A percentile compares a stretch with the other conserved stretches of the same genome.
Evolutionary conservation across 768 basidiomycete species (phyloP).

Genomic region (Crucibulum laeve): DNA sequence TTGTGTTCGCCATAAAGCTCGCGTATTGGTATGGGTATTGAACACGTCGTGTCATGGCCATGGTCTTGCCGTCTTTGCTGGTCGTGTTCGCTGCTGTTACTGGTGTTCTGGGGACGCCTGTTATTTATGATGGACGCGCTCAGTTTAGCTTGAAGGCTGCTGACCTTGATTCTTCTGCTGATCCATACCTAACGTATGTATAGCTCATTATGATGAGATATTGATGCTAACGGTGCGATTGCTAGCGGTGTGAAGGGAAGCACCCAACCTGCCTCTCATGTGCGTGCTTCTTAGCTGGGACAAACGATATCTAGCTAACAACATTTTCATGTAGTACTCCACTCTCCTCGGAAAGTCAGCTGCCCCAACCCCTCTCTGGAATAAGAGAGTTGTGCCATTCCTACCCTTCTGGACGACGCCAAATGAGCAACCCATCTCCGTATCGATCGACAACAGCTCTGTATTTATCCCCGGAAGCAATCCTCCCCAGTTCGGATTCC

Average conservation of each 20-base stretch:
- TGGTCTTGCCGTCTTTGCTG: slow-evolving; percentile 1
- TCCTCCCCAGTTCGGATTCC: slow-evolving; percentile 49
- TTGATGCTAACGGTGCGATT: background rate
- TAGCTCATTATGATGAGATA: background rate
- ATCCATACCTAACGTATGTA: slow-evolving; percentile 53
- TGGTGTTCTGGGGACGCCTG: slow-evolving; percentile 8
- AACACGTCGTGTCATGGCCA: background rate
- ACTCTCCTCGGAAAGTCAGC: slow-evolving; percentile 31
- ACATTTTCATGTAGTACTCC: slow-evolving; percentile 36
- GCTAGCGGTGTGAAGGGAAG: slow-evolving; percentile 50
- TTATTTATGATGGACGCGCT: slow-evolving; percentile 54
- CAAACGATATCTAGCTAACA: background rate
- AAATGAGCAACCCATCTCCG: slow-evolving; percentile 45
- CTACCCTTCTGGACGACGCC: slow-evolving; percentile 17
- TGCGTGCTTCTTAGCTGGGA: slow-evolving; percentile 17
- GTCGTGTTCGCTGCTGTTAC: background rate
- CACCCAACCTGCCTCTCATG: slow-evolving; percentile 43
- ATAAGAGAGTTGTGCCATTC: slow-evolving; percentile 16
- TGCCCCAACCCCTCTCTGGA: slow-evolving; percentile 49
- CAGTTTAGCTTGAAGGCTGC: slow-evolving; percentile 35
- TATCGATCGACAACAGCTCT: slow-evolving; percentile 54
- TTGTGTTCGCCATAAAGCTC: background rate
- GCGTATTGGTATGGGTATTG: background rate
- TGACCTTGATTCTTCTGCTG: slow-evolving; percentile 40
- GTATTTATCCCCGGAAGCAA: slow-evolving; percentile 50